Conservation (phyloP, 495 filamentous ascomycete species). For the Hapsidospora chrysogenum region DNA sequence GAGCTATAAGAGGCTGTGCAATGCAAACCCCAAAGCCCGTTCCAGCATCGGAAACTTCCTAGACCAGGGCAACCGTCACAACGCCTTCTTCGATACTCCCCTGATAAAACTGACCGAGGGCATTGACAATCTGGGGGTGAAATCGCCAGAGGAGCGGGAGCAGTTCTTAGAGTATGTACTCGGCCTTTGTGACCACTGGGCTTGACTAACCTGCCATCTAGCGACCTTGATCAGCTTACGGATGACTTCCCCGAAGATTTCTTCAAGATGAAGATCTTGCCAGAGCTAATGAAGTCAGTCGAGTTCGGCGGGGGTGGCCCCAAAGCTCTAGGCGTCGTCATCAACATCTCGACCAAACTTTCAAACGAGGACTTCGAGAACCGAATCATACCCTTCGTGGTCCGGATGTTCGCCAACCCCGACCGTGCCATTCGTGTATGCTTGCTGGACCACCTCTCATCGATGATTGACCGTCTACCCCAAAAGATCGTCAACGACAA, state of each 20-base stretch:
- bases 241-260: slow-evolving; percentile 96
- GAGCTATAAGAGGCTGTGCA: slow-evolving; percentile 73
- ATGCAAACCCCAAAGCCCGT: slow-evolving; percentile 76
- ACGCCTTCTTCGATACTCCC: slow-evolving; percentile 82
- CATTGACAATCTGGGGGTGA: slow-evolving; percentile 80
- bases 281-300: slow-evolving; percentile 89
- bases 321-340: slow-evolving; percentile 72
- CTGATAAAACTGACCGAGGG: slow-evolving; percentile 83
- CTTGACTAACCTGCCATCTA: slow-evolving; percentile 11
- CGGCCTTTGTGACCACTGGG: neutral
- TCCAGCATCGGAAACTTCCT: slow-evolving; percentile 74
- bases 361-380: slow-evolving; percentile 78
- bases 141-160: slow-evolving; percentile 67
- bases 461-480: slow-evolving; percentile 81
- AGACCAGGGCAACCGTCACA: slow-evolving; percentile 68
- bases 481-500: slow-evolving; percentile 90
- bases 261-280: slow-evolving; percentile 91
- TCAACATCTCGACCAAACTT: slow-evolving; percentile 78
- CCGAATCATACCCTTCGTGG: slow-evolving; percentile 68
- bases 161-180: slow-evolving; percentile 68
- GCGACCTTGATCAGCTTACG: slow-evolving; percentile 69
- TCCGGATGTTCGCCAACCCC: slow-evolving; percentile 78
- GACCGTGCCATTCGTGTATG: slow-evolving; percentile 88
- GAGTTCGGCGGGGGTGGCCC: slow-evolving; percentile 94
- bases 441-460: slow-evolving; percentile 70